Percentiles rank a stretch among this genome's conserved stretches.
phyloP scores from a whole-genome alignment of 2,329 filamentous ascomycete genomes.

The Atkinsonella texensis region DNA sequence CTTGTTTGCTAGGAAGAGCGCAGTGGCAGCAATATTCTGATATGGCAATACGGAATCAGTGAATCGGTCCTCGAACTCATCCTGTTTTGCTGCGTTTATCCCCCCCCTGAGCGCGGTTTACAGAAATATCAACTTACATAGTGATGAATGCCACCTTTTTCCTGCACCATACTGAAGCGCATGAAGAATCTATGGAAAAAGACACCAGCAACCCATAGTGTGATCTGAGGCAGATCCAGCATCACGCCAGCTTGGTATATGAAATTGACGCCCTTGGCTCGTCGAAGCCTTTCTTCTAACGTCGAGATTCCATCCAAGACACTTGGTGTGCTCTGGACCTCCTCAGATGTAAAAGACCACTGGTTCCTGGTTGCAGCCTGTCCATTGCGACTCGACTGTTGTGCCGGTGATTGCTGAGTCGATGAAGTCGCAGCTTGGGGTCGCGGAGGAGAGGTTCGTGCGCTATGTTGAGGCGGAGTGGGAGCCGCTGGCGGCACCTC shows the following conservation, averaged over 20 bases:
- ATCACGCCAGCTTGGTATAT: slow-evolving; percentile 89
- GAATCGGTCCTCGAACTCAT: background rate
- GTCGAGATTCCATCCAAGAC: slow-evolving; percentile 69
- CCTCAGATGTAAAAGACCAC: slow-evolving; percentile 82
- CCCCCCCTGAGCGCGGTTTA: background rate
- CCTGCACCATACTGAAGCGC: slow-evolving; percentile 68
- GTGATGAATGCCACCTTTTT: slow-evolving; percentile 71
- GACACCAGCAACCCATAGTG: slow-evolving; percentile 79
- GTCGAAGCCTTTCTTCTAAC: slow-evolving; percentile 65
- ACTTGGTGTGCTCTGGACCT: slow-evolving; percentile 72
- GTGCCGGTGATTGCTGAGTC: slow-evolving; percentile 29
- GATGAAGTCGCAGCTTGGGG: slow-evolving; percentile 32
- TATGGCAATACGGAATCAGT: slow-evolving; percentile 1
- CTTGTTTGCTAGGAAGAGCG: slow-evolving; percentile 90
- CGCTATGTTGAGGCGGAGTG: slow-evolving; percentile 45
- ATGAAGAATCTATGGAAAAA: slow-evolving; percentile 97
- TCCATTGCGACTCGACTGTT: slow-evolving; percentile 25
- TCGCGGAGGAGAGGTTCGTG: slow-evolving; percentile 42
- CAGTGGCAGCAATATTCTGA: slow-evolving; percentile 74
- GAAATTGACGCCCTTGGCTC: slow-evolving; percentile 92
- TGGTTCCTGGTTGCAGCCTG: slow-evolving; percentile 40
- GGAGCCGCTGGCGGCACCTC: slow-evolving; percentile 50
- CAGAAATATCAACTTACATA: slow-evolving; percentile 51
- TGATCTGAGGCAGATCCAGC: slow-evolving; percentile 83
- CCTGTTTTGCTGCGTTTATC: too few relatives aligned